Conservation (phyloP, 1,284 basidiomycete genomes). For the Exobasidium rhododendri region DNA sequence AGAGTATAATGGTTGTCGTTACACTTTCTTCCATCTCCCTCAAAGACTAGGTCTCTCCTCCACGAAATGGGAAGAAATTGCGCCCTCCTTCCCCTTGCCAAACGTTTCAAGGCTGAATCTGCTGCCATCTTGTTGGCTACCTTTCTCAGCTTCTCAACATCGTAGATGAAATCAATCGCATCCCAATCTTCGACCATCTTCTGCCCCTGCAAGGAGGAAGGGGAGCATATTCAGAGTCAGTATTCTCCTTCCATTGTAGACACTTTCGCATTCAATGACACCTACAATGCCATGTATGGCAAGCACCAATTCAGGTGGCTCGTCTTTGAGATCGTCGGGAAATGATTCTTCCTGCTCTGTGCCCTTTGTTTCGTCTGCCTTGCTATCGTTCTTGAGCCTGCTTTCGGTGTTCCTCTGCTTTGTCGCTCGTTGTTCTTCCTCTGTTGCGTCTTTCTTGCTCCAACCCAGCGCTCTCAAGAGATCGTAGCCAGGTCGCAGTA, state of each 20-base stretch:
- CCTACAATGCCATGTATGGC: constrained; percentile 24
- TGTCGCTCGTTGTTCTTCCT: constrained; percentile 33
- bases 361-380: constrained; percentile 3
- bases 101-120: constrained; percentile 13
- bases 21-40: not conserved
- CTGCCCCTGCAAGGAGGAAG: too few species aligned
- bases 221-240: constrained; percentile 1
- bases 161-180: constrained; percentile 24
- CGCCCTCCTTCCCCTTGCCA: constrained; percentile 16
- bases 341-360: constrained; percentile 11
- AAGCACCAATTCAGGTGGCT: constrained; percentile 44
- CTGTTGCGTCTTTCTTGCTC: constrained; percentile 27
- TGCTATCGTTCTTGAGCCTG: constrained; percentile 24
- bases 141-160: constrained; percentile 18
- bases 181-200: constrained; percentile 18
- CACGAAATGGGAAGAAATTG: constrained; percentile 26
- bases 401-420: constrained; percentile 40
- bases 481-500: constrained; percentile 24
- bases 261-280: too few species aligned
- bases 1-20: constrained; percentile 19
- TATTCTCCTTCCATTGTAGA: constrained; percentile 8
- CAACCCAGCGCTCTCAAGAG: constrained; percentile 32
- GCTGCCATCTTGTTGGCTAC: constrained; percentile 6
- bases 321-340: constrained; percentile 33
- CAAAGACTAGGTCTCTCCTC: constrained; percentile 18